phyloP scores from a whole-genome alignment of 306 rosid genomes.

The Clitoria ternatea region DNA sequence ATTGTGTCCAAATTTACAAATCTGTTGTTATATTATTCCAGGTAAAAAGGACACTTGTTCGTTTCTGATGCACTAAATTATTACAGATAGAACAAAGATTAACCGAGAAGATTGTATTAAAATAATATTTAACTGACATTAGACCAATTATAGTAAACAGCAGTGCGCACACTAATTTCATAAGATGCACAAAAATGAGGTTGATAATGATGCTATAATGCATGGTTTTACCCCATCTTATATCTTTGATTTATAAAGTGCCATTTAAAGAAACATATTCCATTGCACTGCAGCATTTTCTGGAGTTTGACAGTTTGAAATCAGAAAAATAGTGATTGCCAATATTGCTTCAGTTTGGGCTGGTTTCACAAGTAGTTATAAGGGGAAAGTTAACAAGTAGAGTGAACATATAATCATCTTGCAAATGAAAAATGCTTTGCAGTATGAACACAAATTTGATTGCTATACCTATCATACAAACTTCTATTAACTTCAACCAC shows the following conservation, averaged over 20 bases:
- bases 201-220: neutral
- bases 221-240: neutral
- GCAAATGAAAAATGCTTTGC: no score
- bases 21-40: neutral
- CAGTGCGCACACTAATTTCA: neutral
- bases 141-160: neutral
- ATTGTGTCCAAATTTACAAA: neutral
- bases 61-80: neutral
- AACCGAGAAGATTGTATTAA: neutral
- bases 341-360: neutral
- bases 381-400: neutral
- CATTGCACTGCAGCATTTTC: neutral
- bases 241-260: no score
- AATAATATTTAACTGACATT: neutral
- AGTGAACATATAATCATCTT: no score
- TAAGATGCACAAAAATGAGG: neutral
- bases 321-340: neutral
- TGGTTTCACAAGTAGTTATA: neutral
- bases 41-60: neutral
- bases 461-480: no score
- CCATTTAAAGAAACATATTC: no score
- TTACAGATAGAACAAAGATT: neutral
- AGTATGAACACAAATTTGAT: no score
- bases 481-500: no score
- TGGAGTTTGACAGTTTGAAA: neutral